Evolutionary conservation across 129 eudicot species (phyloP), one percentile per base, ranked within the genome.

Genomic region (Gnaphalium uliginosum): DNA sequence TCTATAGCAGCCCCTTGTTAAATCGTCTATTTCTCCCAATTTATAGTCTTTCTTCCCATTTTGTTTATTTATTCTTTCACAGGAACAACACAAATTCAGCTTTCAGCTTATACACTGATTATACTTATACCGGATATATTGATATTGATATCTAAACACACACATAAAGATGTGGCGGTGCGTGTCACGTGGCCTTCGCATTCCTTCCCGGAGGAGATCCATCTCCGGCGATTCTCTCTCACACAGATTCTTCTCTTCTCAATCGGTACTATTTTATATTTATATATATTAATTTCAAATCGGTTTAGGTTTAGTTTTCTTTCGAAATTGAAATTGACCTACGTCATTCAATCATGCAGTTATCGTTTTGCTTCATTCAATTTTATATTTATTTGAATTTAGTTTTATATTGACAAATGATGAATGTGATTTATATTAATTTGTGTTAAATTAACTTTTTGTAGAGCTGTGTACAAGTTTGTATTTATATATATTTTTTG

Each of bases 131-230:
- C 13, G 61, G 18, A 61, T 67, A 32, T 39, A 78, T 60, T 2
- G 5, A 60, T 74, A 15, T 24, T 58, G 19, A 67, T 22, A 79
- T 18, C 11, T 6, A 78, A 15, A 71, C 17, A 80, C 32, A 72
- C 27, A 46, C 8, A 48, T 26, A 68, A 60, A 74, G 76, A 92
- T 92, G 97, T 92, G 97, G 97, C 90, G 97, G 84, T 87, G 86
- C 83, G 86, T 85, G 54, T 68, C 93, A 1, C 96, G 96, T 50
- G 86, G 83, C 78, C 86, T 92, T 21, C 83, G 89, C 72, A 70
- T 77, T 81, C 81, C 81, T 1, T 77, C 85, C 43, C 72, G 69
- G 71, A 71, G 69, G 71, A 71, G 85, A 75, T 89, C 85, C 76
- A 63, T 66, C 89, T 69, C 91, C 87, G 74, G 48, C 68, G 76